Conservation (phyloP, 2,329 filamentous ascomycete genomes). For the Trichophyton schoenleinii region DNA sequence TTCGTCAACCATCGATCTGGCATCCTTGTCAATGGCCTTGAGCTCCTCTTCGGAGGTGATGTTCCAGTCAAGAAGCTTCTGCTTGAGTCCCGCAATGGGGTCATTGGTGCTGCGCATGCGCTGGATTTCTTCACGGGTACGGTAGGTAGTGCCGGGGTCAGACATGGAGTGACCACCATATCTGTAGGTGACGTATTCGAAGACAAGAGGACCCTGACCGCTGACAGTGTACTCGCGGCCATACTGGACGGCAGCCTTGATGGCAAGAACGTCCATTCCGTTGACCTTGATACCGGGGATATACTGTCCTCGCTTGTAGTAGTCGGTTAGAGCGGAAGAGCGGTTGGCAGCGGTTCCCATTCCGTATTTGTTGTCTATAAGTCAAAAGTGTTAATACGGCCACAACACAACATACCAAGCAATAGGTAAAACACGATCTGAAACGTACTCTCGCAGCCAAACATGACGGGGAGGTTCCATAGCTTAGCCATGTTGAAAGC, state of each 20-base stretch:
- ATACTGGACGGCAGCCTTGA: conserved; percentile 91
- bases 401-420: neutral
- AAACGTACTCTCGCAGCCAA: conserved; percentile 89
- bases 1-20: conserved; percentile 68
- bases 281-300: conserved; percentile 99
- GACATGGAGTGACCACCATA: conserved; percentile 99
- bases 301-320: conserved; percentile 99
- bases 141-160: conserved; percentile 97
- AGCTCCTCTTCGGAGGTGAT: conserved; percentile 88
- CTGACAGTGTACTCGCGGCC: conserved; percentile 73
- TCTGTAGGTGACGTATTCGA: conserved; percentile 98
- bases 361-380: conserved; percentile 95
- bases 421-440: conserved; percentile 8
- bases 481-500: conserved; percentile 99
- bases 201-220: conserved; percentile 85
- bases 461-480: conserved; percentile 90
- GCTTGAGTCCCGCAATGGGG: conserved; percentile 93
- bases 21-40: conserved; percentile 91
- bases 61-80: conserved; percentile 93
- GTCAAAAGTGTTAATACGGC: neutral
- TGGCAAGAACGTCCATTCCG: conserved; percentile 96
- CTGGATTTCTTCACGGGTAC: conserved; percentile 97
- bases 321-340: conserved; percentile 91
- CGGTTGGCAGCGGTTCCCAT: conserved; percentile 96
- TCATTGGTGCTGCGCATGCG: conserved; percentile 99